These are phyloP conservation scores for Suillus lakei DNA, from an alignment of 768 basidiomycete species.

Conservation along the genomic window DNA sequence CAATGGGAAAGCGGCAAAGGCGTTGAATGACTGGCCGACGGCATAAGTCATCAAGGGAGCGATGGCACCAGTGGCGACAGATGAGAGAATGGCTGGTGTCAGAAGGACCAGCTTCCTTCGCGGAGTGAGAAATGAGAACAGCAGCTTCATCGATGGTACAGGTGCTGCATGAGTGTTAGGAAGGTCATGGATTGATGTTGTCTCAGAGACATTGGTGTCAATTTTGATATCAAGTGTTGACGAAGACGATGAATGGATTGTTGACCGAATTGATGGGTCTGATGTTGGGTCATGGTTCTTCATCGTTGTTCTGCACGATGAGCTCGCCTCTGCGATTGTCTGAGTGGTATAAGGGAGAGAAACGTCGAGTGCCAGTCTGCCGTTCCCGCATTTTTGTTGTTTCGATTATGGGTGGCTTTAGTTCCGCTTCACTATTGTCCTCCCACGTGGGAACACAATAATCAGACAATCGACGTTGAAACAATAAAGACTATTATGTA, in stretches of 20 bases:
- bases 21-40: constrained; percentile 77
- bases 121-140: constrained; percentile 68
- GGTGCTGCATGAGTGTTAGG: constrained; percentile 34
- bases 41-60: constrained; percentile 88
- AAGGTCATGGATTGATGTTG: constrained; percentile 20
- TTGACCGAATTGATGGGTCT: constrained; percentile 26
- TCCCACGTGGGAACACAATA: constrained; percentile 28
- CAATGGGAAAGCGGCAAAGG: constrained; percentile 64
- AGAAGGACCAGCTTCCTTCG: constrained; percentile 61
- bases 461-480: constrained; percentile 24
- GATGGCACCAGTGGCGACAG: constrained; percentile 68
- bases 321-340: constrained; percentile 11
- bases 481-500: constrained; percentile 6
- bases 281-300: constrained; percentile 31
- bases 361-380: constrained; percentile 12
- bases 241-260: constrained; percentile 15
- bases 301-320: constrained; percentile 37
- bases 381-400: constrained; percentile 27
- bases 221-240: constrained; percentile 25
- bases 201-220: constrained; percentile 16
- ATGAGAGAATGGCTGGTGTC: constrained; percentile 65
- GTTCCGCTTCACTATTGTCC: constrained; percentile 26
- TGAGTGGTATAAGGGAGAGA: constrained; percentile 19
- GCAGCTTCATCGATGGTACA: constrained; percentile 60
- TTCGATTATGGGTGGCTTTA: constrained; percentile 14